Percentiles rank a stretch among this genome's conserved stretches.
phyloP scores from a whole-genome alignment of 306 rosid species.

The Vigna reflexopilosa region DNA sequence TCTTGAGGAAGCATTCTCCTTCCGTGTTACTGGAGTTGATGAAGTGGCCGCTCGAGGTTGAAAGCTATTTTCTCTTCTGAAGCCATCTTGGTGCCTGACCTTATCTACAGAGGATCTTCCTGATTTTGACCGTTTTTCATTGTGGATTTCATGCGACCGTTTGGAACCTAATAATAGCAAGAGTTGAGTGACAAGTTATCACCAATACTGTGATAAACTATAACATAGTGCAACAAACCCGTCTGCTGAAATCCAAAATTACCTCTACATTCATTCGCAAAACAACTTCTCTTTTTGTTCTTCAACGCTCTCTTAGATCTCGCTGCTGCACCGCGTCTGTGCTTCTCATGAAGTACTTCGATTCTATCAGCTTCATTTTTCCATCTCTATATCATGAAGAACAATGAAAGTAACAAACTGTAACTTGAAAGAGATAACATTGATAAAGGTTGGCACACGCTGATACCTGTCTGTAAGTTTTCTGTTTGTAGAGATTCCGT shows the following conservation, averaged over 20 bases:
- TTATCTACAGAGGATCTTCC: conserved; percentile 46
- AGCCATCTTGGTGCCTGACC: conserved; percentile 44
- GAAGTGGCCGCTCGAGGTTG: conserved; percentile 41
- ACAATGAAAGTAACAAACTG: conserved; percentile 34
- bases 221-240: conserved; percentile 20
- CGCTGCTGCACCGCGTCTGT: conserved; percentile 75
- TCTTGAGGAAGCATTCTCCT: conserved; percentile 48
- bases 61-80: conserved; percentile 27
- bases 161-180: conserved; percentile 48
- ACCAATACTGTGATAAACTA: conserved; percentile 27
- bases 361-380: conserved; percentile 71
- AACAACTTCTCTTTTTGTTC: conserved; percentile 47
- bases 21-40: conserved; percentile 43
- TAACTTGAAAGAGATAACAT: neutral
- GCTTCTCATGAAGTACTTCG: conserved; percentile 78
- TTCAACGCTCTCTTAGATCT: conserved; percentile 61
- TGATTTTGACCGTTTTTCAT: conserved; percentile 43
- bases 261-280: conserved; percentile 55
- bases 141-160: conserved; percentile 45
- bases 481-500: conserved; percentile 78
- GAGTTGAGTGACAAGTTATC: conserved; percentile 6
- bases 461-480: conserved; percentile 77
- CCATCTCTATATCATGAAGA: conserved; percentile 67
- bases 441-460: neutral
- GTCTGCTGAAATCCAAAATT: neutral